Base-by-base conservation (phyloP, 768 basidiomycete genomes). In the Phylloporus arenicola region DNA sequence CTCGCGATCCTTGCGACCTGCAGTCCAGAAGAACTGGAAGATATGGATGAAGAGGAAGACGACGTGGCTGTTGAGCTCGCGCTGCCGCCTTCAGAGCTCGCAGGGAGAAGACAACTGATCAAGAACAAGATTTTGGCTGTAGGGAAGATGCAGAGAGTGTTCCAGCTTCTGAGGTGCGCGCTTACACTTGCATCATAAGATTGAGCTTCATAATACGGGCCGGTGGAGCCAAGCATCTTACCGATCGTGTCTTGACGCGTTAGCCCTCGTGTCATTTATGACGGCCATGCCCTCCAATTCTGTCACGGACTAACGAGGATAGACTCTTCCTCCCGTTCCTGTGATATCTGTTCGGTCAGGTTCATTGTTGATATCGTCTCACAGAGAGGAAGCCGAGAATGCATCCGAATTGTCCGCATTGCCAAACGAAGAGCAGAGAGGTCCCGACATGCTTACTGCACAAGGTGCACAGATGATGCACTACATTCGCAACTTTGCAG, bases 111-210 rank as follows among this genome's bases (percentile, higher is more conserved):
- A 57, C 80, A 89, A 58, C 77, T 81, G 58, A 94, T 97, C 72
- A 92, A 88, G 77, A 91, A 83, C 68, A 96, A 96, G 78, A 95
- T 96, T 57, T 70, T 92, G 57, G 91, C 89, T 0, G 91, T 97
- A 51, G 94, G 93, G 24, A 76, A 82, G 64, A 89, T 97, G 88
- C 89, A 92, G 52, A 74, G 84, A 31, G 84, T 96, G 41, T 95
- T 94, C 75, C 84, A 90, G 47, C 75, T 94, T 45, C 75, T 97
- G 29, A 84, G 92, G 90, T 92, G 52, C 60, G 27, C 25, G 30
- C n/a, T 35, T 29, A 8, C 29, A 17, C 10, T 43, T 33, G 45
- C 14, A 12, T 11, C 3, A 22, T 10, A 16, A 14, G 33, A 9
- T 8, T 14, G 29, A 4, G 42, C n/a, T 37, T 40, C 47, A 25